Evolutionary conservation across 129 eudicot species (phyloP).

Genomic region (Solidago caesia): DNA sequence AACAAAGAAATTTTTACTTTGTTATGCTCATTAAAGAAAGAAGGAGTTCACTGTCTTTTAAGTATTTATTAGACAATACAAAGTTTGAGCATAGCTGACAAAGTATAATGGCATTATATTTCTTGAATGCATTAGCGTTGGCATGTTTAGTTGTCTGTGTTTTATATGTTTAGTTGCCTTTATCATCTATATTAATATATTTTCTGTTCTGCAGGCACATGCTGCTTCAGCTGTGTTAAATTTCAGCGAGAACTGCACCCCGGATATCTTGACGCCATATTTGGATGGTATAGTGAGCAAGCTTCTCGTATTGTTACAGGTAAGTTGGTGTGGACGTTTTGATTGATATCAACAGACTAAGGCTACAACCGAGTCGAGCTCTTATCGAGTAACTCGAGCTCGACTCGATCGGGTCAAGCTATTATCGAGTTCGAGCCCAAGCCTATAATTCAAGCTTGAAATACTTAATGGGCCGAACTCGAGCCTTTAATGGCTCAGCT

Average conservation of each 20-base stretch:
- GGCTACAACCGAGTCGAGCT: too few species aligned
- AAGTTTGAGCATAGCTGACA: not conserved
- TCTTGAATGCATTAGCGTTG: not conserved
- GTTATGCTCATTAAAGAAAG: not conserved
- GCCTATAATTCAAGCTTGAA: too few species aligned
- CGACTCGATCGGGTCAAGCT: too few species aligned
- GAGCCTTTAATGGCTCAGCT: too few species aligned
- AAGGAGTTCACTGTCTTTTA: not conserved
- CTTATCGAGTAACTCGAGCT: too few species aligned
- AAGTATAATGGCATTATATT: not conserved
- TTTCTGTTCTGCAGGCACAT: constrained; percentile 68
- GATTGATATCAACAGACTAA: constrained; percentile 2
- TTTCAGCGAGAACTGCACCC: constrained; percentile 95
- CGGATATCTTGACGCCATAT: constrained; percentile 94
- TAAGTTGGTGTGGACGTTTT: constrained; percentile 21
- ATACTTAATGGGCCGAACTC: too few species aligned
- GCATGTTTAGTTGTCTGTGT: constrained; percentile 1
- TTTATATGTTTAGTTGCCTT: not conserved
- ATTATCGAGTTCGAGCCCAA: too few species aligned
- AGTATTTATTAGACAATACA: not conserved
- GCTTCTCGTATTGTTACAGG: constrained; percentile 88
- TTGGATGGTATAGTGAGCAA: constrained; percentile 93
- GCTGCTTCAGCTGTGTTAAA: constrained; percentile 95
- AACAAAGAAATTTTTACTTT: not conserved
- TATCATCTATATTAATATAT: not conserved